Conservation (phyloP, 495 filamentous ascomycete species). For the Rusavskia elegans region DNA sequence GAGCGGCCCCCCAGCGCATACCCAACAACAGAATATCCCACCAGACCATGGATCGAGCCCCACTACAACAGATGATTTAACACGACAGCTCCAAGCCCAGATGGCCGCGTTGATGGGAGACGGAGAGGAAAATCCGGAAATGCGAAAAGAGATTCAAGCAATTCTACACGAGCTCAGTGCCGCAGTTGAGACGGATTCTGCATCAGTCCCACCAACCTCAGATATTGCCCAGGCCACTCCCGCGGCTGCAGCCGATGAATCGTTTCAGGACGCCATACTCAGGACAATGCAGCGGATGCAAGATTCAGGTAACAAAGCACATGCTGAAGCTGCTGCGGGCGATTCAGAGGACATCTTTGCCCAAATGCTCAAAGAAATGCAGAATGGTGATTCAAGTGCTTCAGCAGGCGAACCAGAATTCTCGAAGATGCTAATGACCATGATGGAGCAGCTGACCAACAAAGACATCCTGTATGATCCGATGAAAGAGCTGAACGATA, state of each 20-base stretch:
- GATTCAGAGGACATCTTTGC: slow-evolving; percentile 67
- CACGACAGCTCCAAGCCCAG: slow-evolving; percentile 64
- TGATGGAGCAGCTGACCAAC: slow-evolving; percentile 98
- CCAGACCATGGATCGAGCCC: background rate
- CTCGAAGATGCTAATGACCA: slow-evolving; percentile 79
- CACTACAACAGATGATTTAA: slow-evolving; percentile 43
- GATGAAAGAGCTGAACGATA: slow-evolving; percentile 89
- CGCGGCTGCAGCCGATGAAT: slow-evolving; percentile 20
- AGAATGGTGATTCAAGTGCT: slow-evolving; percentile 42
- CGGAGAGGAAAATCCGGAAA: slow-evolving; percentile 54
- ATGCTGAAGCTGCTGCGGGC: slow-evolving; percentile 52
- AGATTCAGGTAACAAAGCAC: slow-evolving; percentile 63
- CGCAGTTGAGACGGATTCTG: slow-evolving; percentile 15
- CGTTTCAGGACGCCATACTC: slow-evolving; percentile 81
- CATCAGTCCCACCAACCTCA: slow-evolving; percentile 11
- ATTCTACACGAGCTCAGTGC: slow-evolving; percentile 65
- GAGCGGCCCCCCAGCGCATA: slow-evolving; percentile 1
- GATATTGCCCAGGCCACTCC: background rate
- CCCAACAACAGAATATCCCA: slow-evolving; percentile 34
- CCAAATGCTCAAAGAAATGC: slow-evolving; percentile 74
- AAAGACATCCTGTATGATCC: slow-evolving; percentile 97
- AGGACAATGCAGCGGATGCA: slow-evolving; percentile 92
- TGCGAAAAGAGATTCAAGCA: slow-evolving; percentile 72
- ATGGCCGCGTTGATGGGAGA: slow-evolving; percentile 62
- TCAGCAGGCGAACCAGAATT: slow-evolving; percentile 70